Percentiles rank a stretch among this genome's conserved stretches.
These are phyloP conservation scores for Sugiyamaella xylanicola DNA, from an alignment of 1,139 yeast genomes.

Conservation along the genomic window DNA sequence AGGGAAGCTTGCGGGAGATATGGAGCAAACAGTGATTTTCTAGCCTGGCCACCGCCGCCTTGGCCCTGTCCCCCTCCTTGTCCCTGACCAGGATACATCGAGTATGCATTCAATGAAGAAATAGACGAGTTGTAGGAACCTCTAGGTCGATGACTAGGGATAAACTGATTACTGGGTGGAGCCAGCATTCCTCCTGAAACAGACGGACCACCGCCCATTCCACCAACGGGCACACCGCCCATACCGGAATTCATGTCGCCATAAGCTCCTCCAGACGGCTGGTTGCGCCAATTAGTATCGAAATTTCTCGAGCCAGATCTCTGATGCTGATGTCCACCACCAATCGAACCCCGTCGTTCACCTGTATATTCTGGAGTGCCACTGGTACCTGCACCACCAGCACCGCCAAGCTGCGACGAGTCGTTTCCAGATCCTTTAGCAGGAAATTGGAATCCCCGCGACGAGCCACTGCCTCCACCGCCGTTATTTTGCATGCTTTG, in stretches of 20 bases:
- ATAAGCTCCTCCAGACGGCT: constrained; percentile 25
- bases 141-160: constrained; percentile 79
- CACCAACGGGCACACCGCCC: too few species aligned
- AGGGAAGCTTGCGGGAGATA: constrained; percentile 91
- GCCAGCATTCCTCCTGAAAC: constrained; percentile 23
- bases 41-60: constrained; percentile 36
- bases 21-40: constrained; percentile 94
- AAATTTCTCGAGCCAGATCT: constrained; percentile 56
- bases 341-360: constrained; percentile 25
- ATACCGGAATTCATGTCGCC: constrained; percentile 6
- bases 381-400: neutral
- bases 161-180: constrained; percentile 50
- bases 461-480: neutral
- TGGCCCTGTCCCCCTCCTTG: constrained; percentile 36
- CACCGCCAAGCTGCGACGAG: neutral
- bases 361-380: constrained; percentile 13
- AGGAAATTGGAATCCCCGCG: constrained; percentile 19
- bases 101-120: constrained; percentile 52
- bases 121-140: constrained; percentile 66
- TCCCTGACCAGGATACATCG: constrained; percentile 28
- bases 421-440: constrained; percentile 2
- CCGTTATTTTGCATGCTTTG: constrained; percentile 24
- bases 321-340: constrained; percentile 41
- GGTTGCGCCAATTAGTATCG: constrained; percentile 46
- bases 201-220: neutral